These are phyloP conservation scores for Knoxia roxburghii DNA, from an alignment of 257 asterid genomes.

Conservation along the genomic window DNA sequence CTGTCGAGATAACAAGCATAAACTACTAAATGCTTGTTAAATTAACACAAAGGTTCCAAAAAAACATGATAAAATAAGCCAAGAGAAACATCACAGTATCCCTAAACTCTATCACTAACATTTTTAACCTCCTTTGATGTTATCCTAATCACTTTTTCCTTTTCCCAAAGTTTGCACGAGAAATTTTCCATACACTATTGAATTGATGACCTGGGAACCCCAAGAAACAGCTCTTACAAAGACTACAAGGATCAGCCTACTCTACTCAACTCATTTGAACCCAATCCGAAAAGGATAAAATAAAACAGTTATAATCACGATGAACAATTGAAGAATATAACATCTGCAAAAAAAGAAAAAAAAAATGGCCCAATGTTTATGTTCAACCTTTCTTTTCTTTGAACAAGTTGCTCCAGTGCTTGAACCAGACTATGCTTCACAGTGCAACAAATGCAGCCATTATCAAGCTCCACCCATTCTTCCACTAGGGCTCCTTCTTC, in stretches of 20 bases:
- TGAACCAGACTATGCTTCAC: slow-evolving; percentile 98
- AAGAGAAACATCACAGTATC: not conserved
- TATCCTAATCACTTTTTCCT: not conserved
- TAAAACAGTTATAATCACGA: too few relatives aligned
- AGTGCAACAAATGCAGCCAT: slow-evolving; percentile 94
- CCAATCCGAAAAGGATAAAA: too few relatives aligned
- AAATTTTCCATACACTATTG: not conserved
- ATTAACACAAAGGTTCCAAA: not conserved
- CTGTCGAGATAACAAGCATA: not conserved
- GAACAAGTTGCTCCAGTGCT: slow-evolving; percentile 96
- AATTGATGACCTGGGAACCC: not conserved
- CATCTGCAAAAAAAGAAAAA: not conserved
- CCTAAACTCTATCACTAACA: not conserved
- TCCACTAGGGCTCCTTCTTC: slow-evolving; percentile 90
- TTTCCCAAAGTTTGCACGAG: not conserved
- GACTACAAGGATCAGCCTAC: not conserved
- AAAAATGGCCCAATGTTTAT: not conserved
- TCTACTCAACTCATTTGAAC: too few relatives aligned
- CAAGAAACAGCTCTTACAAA: not conserved
- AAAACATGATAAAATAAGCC: not conserved
- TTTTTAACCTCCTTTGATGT: not conserved
- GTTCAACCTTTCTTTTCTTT: slow-evolving; percentile 80
- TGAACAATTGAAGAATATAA: not conserved
- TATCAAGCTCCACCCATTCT: slow-evolving; percentile 98
- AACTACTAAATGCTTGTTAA: not conserved